Conservation (phyloP, 1,284 basidiomycete species). For the Grifola frondosa region DNA sequence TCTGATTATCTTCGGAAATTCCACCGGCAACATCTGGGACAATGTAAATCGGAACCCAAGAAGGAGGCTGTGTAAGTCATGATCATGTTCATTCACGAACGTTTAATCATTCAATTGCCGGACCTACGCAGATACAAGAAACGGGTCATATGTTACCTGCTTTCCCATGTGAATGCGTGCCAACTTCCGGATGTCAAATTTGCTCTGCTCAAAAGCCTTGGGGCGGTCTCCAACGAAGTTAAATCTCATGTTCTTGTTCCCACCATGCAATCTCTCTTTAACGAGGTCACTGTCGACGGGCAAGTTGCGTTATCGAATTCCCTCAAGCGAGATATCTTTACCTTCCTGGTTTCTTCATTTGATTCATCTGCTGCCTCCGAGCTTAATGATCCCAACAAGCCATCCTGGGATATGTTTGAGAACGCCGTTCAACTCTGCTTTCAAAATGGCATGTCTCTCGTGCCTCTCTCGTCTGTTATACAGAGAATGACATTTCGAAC, state of each 20-base stretch:
- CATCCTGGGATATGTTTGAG: conserved; percentile 51
- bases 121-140: conserved; percentile 62
- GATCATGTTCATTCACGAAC: background rate
- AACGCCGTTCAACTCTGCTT: conserved; percentile 46
- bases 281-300: conserved; percentile 22
- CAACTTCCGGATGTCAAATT: conserved; percentile 50
- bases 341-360: conserved; percentile 55
- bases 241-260: conserved; percentile 70
- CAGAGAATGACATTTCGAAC: no score
- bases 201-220: conserved; percentile 59
- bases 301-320: conserved; percentile 21
- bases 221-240: conserved; percentile 58
- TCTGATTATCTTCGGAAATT: conserved; percentile 59
- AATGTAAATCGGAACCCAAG: conserved; percentile 53
- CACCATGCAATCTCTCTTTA: conserved; percentile 49
- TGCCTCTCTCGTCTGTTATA: no score
- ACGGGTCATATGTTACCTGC: conserved; percentile 74
- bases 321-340: conserved; percentile 42
- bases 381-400: conserved; percentile 46
- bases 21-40: conserved; percentile 60
- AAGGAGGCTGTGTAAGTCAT: conserved; percentile 60
- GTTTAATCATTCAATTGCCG: conserved; percentile 10
- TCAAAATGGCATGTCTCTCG: conserved; percentile 39
- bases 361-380: conserved; percentile 46
- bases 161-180: conserved; percentile 80